phyloP scores from a whole-genome alignment of 169 alveolate species.

The Cardiosporidium cionae region DNA sequence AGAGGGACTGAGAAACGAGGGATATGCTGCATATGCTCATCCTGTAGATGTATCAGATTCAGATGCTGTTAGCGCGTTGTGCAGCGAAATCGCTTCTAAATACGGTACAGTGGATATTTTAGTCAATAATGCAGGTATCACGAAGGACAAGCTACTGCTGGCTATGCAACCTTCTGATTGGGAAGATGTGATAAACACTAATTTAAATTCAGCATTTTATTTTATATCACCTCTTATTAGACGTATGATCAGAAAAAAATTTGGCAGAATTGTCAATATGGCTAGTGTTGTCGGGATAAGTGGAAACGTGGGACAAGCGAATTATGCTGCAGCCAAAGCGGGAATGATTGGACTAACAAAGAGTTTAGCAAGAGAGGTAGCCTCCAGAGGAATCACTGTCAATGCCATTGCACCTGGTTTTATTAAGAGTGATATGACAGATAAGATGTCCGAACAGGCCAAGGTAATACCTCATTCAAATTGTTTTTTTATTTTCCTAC shows the following conservation, averaged over 20 bases:
- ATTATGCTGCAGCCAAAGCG: constrained; percentile 79
- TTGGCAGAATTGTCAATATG: constrained; percentile 52
- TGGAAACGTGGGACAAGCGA: constrained; percentile 79
- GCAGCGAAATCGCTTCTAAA: constrained; percentile 21
- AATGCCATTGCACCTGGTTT: constrained; percentile 78
- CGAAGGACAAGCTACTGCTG: constrained; percentile 66
- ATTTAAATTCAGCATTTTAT: constrained; percentile 54
- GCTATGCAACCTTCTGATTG: constrained; percentile 78
- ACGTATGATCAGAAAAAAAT: constrained; percentile 39
- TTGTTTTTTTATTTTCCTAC: too few relatives aligned
- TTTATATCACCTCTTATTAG: constrained; percentile 36
- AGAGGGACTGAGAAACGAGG: constrained; percentile 31
- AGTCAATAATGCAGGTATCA: constrained; percentile 83
- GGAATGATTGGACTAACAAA: constrained; percentile 76
- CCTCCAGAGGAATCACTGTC: constrained; percentile 58
- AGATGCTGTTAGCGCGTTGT: constrained; percentile 30
- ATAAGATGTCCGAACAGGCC: constrained; percentile 34
- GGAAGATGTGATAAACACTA: constrained; percentile 72
- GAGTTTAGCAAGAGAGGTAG: constrained; percentile 77
- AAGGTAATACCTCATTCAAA: constrained; percentile 36
- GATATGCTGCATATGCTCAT: constrained; percentile 31
- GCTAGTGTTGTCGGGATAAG: constrained; percentile 69
- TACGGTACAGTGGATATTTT: constrained; percentile 70
- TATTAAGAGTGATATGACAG: constrained; percentile 49
- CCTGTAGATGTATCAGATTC: constrained; percentile 46